These are phyloP conservation scores for Phytopythium cucurbitacearum DNA, from an alignment of 352 stramenopile species.

Conservation along the genomic window DNA sequence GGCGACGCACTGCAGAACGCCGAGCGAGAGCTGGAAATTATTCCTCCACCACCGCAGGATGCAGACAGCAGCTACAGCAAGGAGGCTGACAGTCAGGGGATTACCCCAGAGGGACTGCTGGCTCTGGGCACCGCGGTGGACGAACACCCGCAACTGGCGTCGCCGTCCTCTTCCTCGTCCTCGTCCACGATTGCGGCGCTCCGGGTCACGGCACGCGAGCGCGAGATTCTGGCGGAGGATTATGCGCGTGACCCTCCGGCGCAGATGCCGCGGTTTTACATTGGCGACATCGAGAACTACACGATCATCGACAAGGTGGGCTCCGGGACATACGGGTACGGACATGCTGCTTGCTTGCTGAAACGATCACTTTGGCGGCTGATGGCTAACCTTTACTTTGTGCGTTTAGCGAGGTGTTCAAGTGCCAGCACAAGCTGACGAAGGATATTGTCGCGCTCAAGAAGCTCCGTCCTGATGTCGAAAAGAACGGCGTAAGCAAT, in stretches of 20 bases:
- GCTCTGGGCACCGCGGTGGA: constrained; percentile 9
- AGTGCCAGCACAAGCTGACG: constrained; percentile 83
- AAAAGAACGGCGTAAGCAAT: constrained; percentile 77
- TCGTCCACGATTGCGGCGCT: constrained; percentile 67
- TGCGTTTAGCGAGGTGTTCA: constrained; percentile 76
- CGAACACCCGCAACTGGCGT: not conserved
- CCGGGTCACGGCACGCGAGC: constrained; percentile 60
- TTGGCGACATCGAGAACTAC: constrained; percentile 85
- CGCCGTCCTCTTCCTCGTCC: constrained; percentile 23
- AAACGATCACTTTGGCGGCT: not conserved
- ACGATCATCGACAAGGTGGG: constrained; percentile 88
- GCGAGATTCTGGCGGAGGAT: constrained; percentile 62
- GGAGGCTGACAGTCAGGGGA: constrained; percentile 15
- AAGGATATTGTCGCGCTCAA: constrained; percentile 87
- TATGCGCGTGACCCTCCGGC: constrained; percentile 24
- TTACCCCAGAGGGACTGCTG: constrained; percentile 5
- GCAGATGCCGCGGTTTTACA: constrained; percentile 66
- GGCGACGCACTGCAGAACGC: constrained; percentile 15
- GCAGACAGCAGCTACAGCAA: constrained; percentile 3
- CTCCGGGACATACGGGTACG: constrained; percentile 81
- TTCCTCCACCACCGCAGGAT: not conserved
- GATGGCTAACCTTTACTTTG: constrained; percentile 3
- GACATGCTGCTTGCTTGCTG: constrained; percentile 2
- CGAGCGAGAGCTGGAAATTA: not conserved
- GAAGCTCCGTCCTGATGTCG: constrained; percentile 77